phyloP scores from a whole-genome alignment of 1,284 basidiomycete species.

The Gymnopus androsaceus region DNA sequence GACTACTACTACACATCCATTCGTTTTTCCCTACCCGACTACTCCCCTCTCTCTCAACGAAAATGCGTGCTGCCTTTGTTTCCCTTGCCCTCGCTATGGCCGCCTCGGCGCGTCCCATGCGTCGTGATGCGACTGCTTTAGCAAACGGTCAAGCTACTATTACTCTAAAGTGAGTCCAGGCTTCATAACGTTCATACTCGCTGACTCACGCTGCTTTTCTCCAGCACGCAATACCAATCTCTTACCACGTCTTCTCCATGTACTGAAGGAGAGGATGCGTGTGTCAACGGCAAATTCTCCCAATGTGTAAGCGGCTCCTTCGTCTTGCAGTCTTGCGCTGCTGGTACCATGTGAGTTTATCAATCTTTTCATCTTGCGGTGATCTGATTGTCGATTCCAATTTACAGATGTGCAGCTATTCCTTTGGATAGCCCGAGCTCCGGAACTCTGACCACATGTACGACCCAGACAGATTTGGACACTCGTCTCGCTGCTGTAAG shows the following conservation, averaged over 20 bases:
- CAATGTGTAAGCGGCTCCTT: slow-evolving; percentile 54
- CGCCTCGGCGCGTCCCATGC: slow-evolving; percentile 39
- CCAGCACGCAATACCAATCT: slow-evolving; percentile 47
- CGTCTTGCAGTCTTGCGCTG: slow-evolving; percentile 41
- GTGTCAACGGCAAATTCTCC: slow-evolving; percentile 46
- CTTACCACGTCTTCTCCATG: slow-evolving; percentile 46
- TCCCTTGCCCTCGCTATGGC: slow-evolving; percentile 40
- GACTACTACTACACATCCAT: slow-evolving; percentile 21
- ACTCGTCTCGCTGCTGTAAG: slow-evolving; percentile 44
- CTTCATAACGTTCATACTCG: too few species aligned
- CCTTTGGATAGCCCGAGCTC: slow-evolving; percentile 43
- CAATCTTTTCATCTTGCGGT: neutral
- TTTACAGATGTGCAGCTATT: slow-evolving; percentile 52
- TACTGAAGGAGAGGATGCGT: slow-evolving; percentile 46
- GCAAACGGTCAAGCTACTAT: slow-evolving; percentile 45
- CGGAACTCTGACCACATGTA: slow-evolving; percentile 50
- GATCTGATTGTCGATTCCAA: slow-evolving; percentile 2
- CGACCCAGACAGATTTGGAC: slow-evolving; percentile 40
- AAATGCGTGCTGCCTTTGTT: slow-evolving; percentile 34
- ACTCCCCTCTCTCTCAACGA: slow-evolving; percentile 18
- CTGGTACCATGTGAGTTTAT: slow-evolving; percentile 42
- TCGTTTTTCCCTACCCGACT: slow-evolving; percentile 19
- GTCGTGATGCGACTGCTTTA: slow-evolving; percentile 37
- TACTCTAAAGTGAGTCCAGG: slow-evolving; percentile 50
- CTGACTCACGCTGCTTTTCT: slow-evolving; percentile 9